Evolutionary conservation across 2,329 filamentous ascomycete species (phyloP).

Genomic region (Colletotrichum aenigma): DNA sequence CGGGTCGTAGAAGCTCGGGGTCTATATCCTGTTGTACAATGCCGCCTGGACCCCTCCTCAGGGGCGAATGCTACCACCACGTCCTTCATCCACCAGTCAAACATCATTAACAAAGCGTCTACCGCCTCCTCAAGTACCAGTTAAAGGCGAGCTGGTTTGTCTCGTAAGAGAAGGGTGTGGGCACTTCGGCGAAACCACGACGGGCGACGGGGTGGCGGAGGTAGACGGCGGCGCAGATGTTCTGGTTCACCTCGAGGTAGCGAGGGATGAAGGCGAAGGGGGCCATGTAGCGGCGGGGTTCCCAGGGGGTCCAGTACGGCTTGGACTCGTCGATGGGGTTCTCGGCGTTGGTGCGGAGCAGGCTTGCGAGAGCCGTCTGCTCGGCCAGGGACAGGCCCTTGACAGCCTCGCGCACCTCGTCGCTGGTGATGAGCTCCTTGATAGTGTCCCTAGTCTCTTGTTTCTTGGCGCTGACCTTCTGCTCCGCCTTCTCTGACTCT

Average conservation of each 20-base stretch:
- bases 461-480: neutral
- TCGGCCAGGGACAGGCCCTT: constrained; percentile 50
- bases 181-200: constrained; percentile 79
- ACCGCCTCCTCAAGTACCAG: constrained; percentile 90
- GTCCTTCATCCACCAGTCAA: neutral
- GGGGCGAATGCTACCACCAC: neutral
- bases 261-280: constrained; percentile 94
- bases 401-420: constrained; percentile 20
- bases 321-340: constrained; percentile 80
- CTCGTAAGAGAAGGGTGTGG: constrained; percentile 76
- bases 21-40: constrained; percentile 21
- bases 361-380: constrained; percentile 53
- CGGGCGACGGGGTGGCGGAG: constrained; percentile 91
- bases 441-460: neutral
- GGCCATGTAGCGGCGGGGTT: constrained; percentile 83
- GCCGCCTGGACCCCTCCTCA: neutral
- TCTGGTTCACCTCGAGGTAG: constrained; percentile 98
- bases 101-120: constrained; percentile 28
- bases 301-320: constrained; percentile 92
- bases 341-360: constrained; percentile 69
- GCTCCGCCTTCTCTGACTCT: neutral
- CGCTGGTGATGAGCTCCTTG: neutral
- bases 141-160: constrained; percentile 85
- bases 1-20: constrained; percentile 8
- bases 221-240: constrained; percentile 94